These are phyloP conservation scores for Monascus purpureus DNA, from an alignment of 495 filamentous ascomycete species.

Conservation along the genomic window DNA sequence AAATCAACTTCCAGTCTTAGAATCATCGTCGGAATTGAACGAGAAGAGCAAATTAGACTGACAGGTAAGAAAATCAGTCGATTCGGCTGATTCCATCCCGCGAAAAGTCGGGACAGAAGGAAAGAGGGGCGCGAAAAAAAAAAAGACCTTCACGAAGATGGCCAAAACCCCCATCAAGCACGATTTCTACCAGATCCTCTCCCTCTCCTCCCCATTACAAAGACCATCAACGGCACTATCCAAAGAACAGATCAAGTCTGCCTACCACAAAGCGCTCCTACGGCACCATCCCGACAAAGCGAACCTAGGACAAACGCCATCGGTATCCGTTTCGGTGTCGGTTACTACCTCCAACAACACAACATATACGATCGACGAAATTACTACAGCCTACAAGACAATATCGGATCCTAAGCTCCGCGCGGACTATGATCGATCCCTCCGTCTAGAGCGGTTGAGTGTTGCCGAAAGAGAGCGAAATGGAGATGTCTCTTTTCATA, in stretches of 20 bases:
- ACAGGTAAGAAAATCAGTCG: no score
- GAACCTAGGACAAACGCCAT: slow-evolving; percentile 6
- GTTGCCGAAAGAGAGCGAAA: slow-evolving; percentile 10
- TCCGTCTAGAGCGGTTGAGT: slow-evolving; percentile 25
- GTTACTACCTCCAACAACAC: not conserved
- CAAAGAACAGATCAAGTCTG: slow-evolving; percentile 47
- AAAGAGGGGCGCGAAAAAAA: slow-evolving; percentile 3
- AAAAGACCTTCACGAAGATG: slow-evolving; percentile 10
- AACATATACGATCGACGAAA: slow-evolving; percentile 56
- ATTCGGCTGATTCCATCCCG: no score
- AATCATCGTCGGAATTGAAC: no score
- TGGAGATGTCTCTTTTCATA: slow-evolving; percentile 34
- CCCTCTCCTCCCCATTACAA: slow-evolving; percentile 23
- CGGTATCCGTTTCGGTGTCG: not conserved
- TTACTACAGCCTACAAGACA: slow-evolving; percentile 58
- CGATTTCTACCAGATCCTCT: slow-evolving; percentile 42
- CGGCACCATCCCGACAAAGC: slow-evolving; percentile 72
- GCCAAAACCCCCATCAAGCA: slow-evolving; percentile 5
- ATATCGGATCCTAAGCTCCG: slow-evolving; percentile 46
- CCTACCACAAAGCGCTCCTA: slow-evolving; percentile 68
- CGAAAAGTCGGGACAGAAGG: no score
- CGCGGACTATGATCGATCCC: slow-evolving; percentile 49
- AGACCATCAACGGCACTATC: slow-evolving; percentile 10
- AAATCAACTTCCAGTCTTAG: no score
- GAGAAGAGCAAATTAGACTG: no score